phyloP scores from a whole-genome alignment of 208 protist genomes.

The Crithidia thermophila region DNA sequence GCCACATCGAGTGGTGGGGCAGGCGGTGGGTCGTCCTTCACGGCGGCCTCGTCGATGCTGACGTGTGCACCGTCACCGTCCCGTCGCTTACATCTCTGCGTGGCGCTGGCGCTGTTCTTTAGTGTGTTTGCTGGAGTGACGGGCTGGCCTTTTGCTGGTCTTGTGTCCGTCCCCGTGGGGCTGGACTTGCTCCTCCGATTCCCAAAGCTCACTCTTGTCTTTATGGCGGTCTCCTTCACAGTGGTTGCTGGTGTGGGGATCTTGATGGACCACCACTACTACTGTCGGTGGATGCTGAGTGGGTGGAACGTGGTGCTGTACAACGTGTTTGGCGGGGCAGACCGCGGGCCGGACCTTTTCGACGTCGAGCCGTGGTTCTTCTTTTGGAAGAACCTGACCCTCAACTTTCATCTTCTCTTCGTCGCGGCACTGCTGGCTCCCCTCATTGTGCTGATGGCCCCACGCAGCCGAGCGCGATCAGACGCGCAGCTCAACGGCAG shows the following conservation, averaged over 20 bases:
- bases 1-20: no score
- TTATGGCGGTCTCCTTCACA: constrained; percentile 23
- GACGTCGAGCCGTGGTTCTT: constrained; percentile 93
- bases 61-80: background rate
- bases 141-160: constrained; percentile 93
- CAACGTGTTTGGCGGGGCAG: constrained; percentile 55
- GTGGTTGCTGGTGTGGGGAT: constrained; percentile 26
- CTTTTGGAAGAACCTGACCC: constrained; percentile 92
- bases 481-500: background rate
- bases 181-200: constrained; percentile 70
- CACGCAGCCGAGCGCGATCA: background rate
- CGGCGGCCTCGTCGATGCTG: no score
- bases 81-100: constrained; percentile 5
- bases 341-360: constrained; percentile 86
- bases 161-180: constrained; percentile 81
- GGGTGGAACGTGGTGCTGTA: constrained; percentile 74
- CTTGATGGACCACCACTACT: constrained; percentile 51
- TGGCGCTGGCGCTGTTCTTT: constrained; percentile 46
- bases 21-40: no score
- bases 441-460: constrained; percentile 33
- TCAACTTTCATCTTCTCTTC: constrained; percentile 96
- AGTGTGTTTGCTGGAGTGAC: constrained; percentile 57
- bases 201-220: constrained; percentile 31
- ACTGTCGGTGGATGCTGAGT: constrained; percentile 43
- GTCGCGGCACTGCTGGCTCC: constrained; percentile 55